Evolutionary conservation across 306 rosid genomes (phyloP).

Genomic region (Acmispon strigosus): DNA sequence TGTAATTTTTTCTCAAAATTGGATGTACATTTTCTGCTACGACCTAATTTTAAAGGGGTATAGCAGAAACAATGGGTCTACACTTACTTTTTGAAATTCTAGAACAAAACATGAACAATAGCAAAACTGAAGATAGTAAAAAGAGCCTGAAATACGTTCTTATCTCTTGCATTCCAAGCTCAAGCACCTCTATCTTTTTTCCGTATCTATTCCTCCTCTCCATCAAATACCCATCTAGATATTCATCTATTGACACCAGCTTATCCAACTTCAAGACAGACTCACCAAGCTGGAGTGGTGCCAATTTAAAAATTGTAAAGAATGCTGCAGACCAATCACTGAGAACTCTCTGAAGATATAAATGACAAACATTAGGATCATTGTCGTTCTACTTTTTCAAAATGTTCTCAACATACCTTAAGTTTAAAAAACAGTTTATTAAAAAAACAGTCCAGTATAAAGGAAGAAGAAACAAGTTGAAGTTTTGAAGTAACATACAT

Average conservation of each 20-base stretch:
- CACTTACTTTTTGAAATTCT: constrained; percentile 86
- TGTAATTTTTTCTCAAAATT: constrained; percentile 25
- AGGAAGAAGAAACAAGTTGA: neutral
- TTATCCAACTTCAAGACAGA: constrained; percentile 44
- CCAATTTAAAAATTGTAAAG: constrained; percentile 78
- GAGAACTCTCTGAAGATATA: constrained; percentile 73
- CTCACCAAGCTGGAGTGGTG: constrained; percentile 46
- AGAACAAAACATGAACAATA: constrained; percentile 96
- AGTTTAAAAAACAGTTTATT: neutral
- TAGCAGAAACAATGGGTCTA: constrained; percentile 69
- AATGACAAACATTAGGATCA: constrained; percentile 12
- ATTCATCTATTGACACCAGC: constrained; percentile 86
- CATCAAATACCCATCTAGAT: constrained; percentile 87
- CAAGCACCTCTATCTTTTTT: constrained; percentile 92
- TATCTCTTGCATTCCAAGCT: constrained; percentile 95
- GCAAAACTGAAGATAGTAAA: constrained; percentile 74
- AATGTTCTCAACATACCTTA: neutral
- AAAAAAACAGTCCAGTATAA: neutral
- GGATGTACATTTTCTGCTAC: constrained; percentile 29
- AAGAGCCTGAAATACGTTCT: constrained; percentile 97
- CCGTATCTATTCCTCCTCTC: constrained; percentile 94
- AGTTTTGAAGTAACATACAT: constrained; percentile 43
- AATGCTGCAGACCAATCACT: constrained; percentile 87
- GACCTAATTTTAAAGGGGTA: constrained; percentile 46
- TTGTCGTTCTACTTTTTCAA: neutral